Conservation (phyloP, 2,329 filamentous ascomycete genomes). For the Bretziella fagacearum region DNA sequence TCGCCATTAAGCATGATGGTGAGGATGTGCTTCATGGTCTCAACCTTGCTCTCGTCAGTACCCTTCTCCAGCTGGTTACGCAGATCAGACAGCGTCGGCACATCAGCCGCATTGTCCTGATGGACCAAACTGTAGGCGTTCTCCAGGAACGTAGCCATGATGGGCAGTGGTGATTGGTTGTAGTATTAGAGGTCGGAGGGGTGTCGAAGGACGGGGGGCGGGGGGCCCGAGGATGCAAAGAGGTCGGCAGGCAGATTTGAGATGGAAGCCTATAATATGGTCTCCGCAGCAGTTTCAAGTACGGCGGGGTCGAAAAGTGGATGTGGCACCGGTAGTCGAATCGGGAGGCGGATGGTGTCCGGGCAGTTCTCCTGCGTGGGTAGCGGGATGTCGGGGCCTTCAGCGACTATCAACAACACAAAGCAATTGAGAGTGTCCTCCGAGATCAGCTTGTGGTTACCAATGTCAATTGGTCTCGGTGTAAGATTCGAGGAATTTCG, state of each 20-base stretch:
- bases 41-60: slow-evolving; percentile 78
- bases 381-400: too few species aligned
- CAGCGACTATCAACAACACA: too few species aligned
- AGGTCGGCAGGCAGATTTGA: neutral
- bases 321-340: too few species aligned
- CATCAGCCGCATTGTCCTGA: slow-evolving; percentile 89
- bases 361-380: too few species aligned
- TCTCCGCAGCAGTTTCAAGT: too few species aligned
- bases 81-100: slow-evolving; percentile 78
- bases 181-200: neutral
- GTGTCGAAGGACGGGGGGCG: neutral
- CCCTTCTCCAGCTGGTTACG: slow-evolving; percentile 88
- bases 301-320: too few species aligned
- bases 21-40: slow-evolving; percentile 91
- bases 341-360: too few species aligned
- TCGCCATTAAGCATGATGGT: slow-evolving; percentile 98
- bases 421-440: too few species aligned
- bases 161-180: slow-evolving; percentile 1
- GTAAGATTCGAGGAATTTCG: neutral
- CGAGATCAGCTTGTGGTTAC: neutral
- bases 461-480: neutral
- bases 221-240: neutral
- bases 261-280: too few species aligned
- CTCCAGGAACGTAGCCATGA: slow-evolving; percentile 88
- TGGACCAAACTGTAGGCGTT: slow-evolving; percentile 93